Evolutionary conservation across 805 yeast species (phyloP), one percentile per base, ranked within the genome.

Genomic region (Cyberlindnera euphorbiiphila): DNA sequence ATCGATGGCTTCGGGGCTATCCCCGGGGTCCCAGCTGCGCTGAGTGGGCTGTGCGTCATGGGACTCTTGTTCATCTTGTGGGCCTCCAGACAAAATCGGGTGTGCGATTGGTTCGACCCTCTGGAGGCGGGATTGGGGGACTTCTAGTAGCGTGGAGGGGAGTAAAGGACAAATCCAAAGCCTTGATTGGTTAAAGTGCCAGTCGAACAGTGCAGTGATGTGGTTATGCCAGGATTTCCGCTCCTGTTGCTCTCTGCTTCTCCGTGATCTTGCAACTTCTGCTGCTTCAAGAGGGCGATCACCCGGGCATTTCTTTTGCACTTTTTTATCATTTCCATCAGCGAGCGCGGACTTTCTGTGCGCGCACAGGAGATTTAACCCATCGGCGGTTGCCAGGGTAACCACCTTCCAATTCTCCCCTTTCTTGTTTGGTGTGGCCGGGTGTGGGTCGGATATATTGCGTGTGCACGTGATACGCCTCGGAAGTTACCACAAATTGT

Each of bases 1-100:
- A 38, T 15, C 4, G 12, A 9, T 14, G 56, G 53, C 21, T 54
- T 49, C 2, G 54, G 50, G 4, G 53, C 51, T 6, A 46, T 39
- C 2, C 53, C 47, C 8, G 56, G 53, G 2, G 53, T 39, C 9
- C 31, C 16, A 6, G 31, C 38, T 1, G 36, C 37, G 24, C 43
- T 39, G 19, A 29, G 24, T 1, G 45, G 45, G 25, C 45, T 41
- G 34, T 41, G 45, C 4, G 39, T 34, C 6, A 41, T 25, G 12
- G 45, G 45, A 20, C 36, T 36, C 30, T 34, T 29, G 34, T 24
- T 23, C 37, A 32, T 28, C n/a, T 11, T 23, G 12, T 21, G 24
- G 28, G 17, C 35, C 42, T 33, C 37, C 37, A 29, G 37, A 28
- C 25, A 38, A 38, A 38, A 38, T 38, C 37, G 42, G 42, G 42